These are phyloP conservation scores for Baudoinia panamericana DNA, from an alignment of 495 filamentous ascomycete genomes.

Conservation along the genomic window DNA sequence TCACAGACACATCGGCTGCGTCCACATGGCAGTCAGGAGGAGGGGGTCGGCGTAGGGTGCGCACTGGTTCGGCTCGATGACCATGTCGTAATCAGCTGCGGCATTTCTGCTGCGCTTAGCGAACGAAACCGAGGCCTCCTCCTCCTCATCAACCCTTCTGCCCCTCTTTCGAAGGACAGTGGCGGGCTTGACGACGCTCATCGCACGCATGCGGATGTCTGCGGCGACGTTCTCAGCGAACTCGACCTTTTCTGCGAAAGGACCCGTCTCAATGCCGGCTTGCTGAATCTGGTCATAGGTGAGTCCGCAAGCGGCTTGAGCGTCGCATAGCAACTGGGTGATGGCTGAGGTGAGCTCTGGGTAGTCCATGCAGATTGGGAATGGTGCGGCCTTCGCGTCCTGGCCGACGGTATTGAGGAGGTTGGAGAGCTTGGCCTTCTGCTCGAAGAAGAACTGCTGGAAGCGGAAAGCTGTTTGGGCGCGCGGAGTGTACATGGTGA, in stretches of 20 bases:
- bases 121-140: conserved; percentile 2
- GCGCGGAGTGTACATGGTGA: conserved; percentile 12
- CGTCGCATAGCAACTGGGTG: conserved; percentile 9
- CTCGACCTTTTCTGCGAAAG: conserved; percentile 6
- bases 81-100: conserved; percentile 6
- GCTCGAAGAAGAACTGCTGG: conserved; percentile 12
- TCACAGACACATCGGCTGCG: conserved; percentile 11
- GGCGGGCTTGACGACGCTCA: background rate
- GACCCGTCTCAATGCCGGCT: conserved; percentile 3
- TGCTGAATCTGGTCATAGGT: conserved; percentile 10
- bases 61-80: conserved; percentile 6
- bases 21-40: conserved; percentile 10
- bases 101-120: conserved; percentile 4
- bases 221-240: conserved; percentile 4
- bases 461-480: conserved; percentile 2
- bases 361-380: conserved; percentile 10
- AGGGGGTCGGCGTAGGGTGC: conserved; percentile 1
- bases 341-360: conserved; percentile 7
- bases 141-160: conserved; percentile 9
- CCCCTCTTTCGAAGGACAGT: conserved; percentile 1
- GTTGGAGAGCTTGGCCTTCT: conserved; percentile 5
- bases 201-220: conserved; percentile 2
- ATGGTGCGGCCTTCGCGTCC: conserved; percentile 4
- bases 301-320: conserved; percentile 2
- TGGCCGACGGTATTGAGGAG: conserved; percentile 7